Conservation (phyloP, 2,329 filamentous ascomycete species). For the Lanzia echinophila region DNA sequence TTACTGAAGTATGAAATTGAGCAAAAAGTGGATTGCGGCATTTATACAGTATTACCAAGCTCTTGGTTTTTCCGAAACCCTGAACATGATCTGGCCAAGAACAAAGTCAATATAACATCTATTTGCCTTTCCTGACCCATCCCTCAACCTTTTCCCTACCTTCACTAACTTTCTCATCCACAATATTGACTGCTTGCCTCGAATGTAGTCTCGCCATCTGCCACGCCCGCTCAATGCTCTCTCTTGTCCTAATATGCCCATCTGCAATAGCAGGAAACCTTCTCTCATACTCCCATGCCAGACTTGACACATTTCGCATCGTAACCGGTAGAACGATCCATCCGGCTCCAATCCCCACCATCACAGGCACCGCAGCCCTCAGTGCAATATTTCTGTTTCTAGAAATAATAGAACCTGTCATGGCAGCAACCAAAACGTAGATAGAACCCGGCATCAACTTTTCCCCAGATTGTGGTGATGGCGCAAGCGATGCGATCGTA, state of each 20-base stretch:
- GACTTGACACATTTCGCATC: conserved; percentile 77
- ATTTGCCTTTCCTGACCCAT: conserved; percentile 78
- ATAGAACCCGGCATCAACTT: conserved; percentile 81
- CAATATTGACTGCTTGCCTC: conserved; percentile 60
- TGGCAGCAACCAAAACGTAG: conserved; percentile 88
- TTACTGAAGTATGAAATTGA: background rate
- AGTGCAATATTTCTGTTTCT: conserved; percentile 82
- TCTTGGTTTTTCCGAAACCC: background rate
- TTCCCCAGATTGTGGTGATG: conserved; percentile 78
- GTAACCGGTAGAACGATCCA: conserved; percentile 84
- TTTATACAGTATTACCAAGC: background rate
- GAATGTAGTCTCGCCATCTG: conserved; percentile 70
- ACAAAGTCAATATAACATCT: conserved; percentile 6
- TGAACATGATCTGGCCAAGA: too few species aligned
- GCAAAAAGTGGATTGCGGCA: background rate
- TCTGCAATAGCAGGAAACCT: conserved; percentile 76
- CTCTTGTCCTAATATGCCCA: conserved; percentile 66
- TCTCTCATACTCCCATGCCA: conserved; percentile 92
- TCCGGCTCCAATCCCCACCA: conserved; percentile 74
- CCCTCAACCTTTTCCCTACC: conserved; percentile 73
- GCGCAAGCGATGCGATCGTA: conserved; percentile 83
- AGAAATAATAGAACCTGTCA: conserved; percentile 88
- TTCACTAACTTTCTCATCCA: conserved; percentile 74
- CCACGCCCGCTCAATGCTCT: conserved; percentile 62
- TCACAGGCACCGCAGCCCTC: conserved; percentile 67